Conservation (phyloP, 192 early-diverging fungal species). For the Coemansia sp. region DNA sequence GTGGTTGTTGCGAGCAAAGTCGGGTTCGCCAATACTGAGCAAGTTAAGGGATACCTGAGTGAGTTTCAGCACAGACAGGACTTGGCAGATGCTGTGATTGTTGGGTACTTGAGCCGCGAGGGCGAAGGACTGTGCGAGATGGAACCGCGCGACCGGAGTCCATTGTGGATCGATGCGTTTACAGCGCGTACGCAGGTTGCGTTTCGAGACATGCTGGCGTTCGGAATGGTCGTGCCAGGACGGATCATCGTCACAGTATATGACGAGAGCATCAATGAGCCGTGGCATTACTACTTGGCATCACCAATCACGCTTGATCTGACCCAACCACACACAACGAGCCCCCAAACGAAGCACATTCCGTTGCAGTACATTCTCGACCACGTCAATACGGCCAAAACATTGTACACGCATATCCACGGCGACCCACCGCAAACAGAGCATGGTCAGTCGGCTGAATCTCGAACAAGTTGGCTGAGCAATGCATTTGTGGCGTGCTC, state of each 20-base stretch:
- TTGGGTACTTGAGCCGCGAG: slow-evolving; percentile 54
- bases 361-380: slow-evolving; percentile 29
- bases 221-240: slow-evolving; percentile 16
- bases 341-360: background rate
- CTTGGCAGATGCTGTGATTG: slow-evolving; percentile 17
- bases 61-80: slow-evolving; percentile 15
- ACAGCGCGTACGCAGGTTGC: slow-evolving; percentile 50
- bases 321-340: slow-evolving; percentile 5
- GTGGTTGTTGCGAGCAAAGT: slow-evolving; percentile 45
- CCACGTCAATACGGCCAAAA: slow-evolving; percentile 26
- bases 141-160: slow-evolving; percentile 37
- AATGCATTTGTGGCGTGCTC: slow-evolving; percentile 29
- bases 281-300: slow-evolving; percentile 48
- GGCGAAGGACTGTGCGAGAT: slow-evolving; percentile 51
- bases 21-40: slow-evolving; percentile 35
- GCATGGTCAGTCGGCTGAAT: background rate
- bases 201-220: slow-evolving; percentile 26
- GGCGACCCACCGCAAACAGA: background rate
- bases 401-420: slow-evolving; percentile 25
- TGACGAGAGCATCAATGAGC: slow-evolving; percentile 32
- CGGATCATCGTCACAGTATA: slow-evolving; percentile 39
- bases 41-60: slow-evolving; percentile 23
- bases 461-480: background rate
- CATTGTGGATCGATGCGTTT: slow-evolving; percentile 49
- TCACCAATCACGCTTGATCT: slow-evolving; percentile 47